phyloP scores from a whole-genome alignment of 345 rosid genomes.

The Camelina laxa region DNA sequence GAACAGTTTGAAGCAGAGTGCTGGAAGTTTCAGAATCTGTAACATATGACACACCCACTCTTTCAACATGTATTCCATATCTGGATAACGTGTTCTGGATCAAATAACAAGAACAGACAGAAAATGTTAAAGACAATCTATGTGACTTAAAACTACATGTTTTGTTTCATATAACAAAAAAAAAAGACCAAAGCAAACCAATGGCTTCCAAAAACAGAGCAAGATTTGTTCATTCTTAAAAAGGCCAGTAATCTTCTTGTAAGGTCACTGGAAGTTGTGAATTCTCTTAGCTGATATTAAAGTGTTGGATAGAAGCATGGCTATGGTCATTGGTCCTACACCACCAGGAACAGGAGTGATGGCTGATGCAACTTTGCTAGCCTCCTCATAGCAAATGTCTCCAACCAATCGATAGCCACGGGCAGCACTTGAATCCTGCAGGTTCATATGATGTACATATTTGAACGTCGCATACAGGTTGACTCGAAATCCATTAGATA shows the following conservation, averaged over 20 bases:
- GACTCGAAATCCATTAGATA: background rate
- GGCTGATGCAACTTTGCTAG: constrained; percentile 71
- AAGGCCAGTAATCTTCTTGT: constrained; percentile 2
- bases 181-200: background rate
- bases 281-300: constrained; percentile 73
- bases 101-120: background rate
- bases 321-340: constrained; percentile 94
- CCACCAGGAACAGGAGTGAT: constrained; percentile 91
- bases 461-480: background rate
- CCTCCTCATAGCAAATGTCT: constrained; percentile 84
- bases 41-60: background rate
- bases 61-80: too few relatives aligned
- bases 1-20: constrained; percentile 42
- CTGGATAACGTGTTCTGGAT: too few relatives aligned
- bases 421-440: constrained; percentile 60
- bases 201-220: background rate
- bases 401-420: constrained; percentile 80
- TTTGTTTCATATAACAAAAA: background rate
- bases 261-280: constrained; percentile 54
- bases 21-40: too few relatives aligned
- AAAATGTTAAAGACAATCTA: background rate
- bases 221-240: background rate
- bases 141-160: background rate
- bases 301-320: constrained; percentile 89
- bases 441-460: constrained; percentile 12